Evolutionary conservation across 2,329 filamentous ascomycete species (phyloP).

Genomic region (Pseudogymnoascus sp.): DNA sequence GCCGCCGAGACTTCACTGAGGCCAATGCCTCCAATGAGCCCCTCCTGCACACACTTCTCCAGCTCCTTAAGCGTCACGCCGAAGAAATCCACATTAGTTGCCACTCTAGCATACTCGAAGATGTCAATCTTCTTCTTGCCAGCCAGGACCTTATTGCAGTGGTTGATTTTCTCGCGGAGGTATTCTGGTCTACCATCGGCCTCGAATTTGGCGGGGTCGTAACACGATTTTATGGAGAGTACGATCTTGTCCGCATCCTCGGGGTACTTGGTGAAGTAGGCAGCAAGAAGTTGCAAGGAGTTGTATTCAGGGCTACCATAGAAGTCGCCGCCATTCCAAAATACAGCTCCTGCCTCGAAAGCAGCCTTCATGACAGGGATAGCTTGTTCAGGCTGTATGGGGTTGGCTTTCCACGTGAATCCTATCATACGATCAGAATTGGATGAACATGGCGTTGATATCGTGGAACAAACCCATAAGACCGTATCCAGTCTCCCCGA

Average conservation of each 20-base stretch:
- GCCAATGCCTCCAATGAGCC: constrained; percentile 38
- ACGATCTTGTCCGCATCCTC: constrained; percentile 53
- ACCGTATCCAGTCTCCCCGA: constrained; percentile 24
- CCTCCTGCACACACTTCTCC: constrained; percentile 26
- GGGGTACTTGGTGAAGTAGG: constrained; percentile 55
- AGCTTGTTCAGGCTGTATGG: constrained; percentile 34
- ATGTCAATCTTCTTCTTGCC: constrained; percentile 43
- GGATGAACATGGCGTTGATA: background rate
- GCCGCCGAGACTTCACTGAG: constrained; percentile 37
- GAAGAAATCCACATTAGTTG: background rate
- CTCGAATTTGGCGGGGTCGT: constrained; percentile 28
- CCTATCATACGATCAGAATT: constrained; percentile 11
- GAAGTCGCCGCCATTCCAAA: constrained; percentile 58
- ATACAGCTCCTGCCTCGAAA: constrained; percentile 34
- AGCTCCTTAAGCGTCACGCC: constrained; percentile 23
- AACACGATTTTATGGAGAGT: constrained; percentile 54
- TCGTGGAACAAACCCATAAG: constrained; percentile 16
- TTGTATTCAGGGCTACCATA: constrained; percentile 55
- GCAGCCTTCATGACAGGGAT: constrained; percentile 48
- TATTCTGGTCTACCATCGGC: constrained; percentile 45
- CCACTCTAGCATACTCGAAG: constrained; percentile 32
- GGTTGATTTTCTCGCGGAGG: constrained; percentile 49
- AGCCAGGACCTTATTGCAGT: constrained; percentile 39
- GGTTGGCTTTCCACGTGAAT: constrained; percentile 19
- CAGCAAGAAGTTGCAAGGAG: constrained; percentile 49